Evolutionary conservation across 2,329 filamentous ascomycete genomes (phyloP).

Genomic region (Furcasterigmium sp.): DNA sequence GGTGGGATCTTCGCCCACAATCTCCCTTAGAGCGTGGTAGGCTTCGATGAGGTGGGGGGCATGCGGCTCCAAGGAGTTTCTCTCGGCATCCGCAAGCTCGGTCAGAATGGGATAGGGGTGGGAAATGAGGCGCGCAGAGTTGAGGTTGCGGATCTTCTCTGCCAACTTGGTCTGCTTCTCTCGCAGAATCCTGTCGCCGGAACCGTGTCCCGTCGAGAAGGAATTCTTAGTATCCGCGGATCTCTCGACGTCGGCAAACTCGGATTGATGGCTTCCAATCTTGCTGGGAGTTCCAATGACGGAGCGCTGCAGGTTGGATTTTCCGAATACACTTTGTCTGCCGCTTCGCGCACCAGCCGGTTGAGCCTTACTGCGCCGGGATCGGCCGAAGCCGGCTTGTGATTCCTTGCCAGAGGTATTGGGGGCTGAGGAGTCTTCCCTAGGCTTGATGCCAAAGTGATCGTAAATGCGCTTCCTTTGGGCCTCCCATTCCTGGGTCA

Average conservation of each 20-base stretch:
- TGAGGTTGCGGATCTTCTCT: constrained; percentile 73
- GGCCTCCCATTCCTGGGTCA: constrained; percentile 92
- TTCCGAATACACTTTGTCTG: constrained; percentile 42
- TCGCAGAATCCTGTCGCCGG: constrained; percentile 70
- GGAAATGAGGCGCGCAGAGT: constrained; percentile 63
- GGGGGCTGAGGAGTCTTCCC: constrained; percentile 35
- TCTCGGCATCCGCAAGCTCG: constrained; percentile 71
- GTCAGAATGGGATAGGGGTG: constrained; percentile 68
- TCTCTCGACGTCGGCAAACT: constrained; percentile 65
- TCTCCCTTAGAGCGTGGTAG: constrained; percentile 74
- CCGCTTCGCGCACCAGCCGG: constrained; percentile 54
- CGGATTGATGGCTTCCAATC: constrained; percentile 54
- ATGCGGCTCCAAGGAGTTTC: constrained; percentile 63
- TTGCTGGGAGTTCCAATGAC: constrained; percentile 77
- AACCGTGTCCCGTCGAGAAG: constrained; percentile 42
- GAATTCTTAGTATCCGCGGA: constrained; percentile 42
- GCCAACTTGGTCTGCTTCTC: constrained; percentile 82
- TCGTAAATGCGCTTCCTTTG: constrained; percentile 92
- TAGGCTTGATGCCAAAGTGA: constrained; percentile 81
- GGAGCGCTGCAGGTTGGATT: constrained; percentile 70
- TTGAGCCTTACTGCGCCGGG: constrained; percentile 43
- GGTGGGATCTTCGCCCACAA: constrained; percentile 67
- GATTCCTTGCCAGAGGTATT: constrained; percentile 35
- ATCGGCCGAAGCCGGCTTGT: constrained; percentile 57
- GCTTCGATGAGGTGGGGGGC: constrained; percentile 73